Conservation (phyloP, 2,329 filamentous ascomycete species). For the Hypoxylon sp. region DNA sequence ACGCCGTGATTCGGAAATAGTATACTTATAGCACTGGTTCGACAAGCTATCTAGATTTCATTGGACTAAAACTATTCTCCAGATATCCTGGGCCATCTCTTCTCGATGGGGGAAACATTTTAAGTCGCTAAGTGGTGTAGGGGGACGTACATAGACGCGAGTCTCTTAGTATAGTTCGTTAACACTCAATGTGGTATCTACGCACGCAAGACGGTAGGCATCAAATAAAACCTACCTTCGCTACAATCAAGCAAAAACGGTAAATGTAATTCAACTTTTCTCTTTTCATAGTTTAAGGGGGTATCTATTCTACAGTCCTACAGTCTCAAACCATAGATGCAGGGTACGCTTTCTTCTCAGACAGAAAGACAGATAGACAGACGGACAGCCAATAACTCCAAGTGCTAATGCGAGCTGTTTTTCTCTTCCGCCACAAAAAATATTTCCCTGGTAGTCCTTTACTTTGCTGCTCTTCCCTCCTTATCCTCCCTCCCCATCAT, state of each 20-base stretch:
- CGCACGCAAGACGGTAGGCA: too few species aligned
- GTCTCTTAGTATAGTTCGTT: too few species aligned
- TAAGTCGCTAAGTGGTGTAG: too few species aligned
- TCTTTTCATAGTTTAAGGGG: slow-evolving; percentile 44
- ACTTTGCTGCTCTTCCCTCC: neutral
- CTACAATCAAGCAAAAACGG: neutral
- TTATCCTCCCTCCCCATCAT: neutral
- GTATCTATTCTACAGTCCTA: slow-evolving; percentile 52
- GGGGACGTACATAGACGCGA: too few species aligned
- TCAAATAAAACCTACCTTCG: neutral
- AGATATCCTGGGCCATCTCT: too few species aligned
- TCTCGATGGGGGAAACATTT: too few species aligned
- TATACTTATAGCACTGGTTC: too few species aligned
- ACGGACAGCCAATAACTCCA: slow-evolving; percentile 39
- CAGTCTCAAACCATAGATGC: slow-evolving; percentile 47
- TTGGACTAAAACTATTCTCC: too few species aligned
- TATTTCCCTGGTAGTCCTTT: slow-evolving; percentile 10
- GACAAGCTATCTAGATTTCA: too few species aligned
- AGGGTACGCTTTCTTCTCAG: slow-evolving; percentile 18
- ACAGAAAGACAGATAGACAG: slow-evolving; percentile 20
- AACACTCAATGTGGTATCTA: too few species aligned
- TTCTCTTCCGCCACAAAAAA: slow-evolving; percentile 26
- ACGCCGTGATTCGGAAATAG: too few species aligned
- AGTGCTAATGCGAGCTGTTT: slow-evolving; percentile 39
- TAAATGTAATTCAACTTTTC: slow-evolving; percentile 13